Evolutionary conservation across 495 filamentous ascomycete species (phyloP), one percentile per base, ranked within the genome.

Genomic region (Aspergillus homomorphus): DNA sequence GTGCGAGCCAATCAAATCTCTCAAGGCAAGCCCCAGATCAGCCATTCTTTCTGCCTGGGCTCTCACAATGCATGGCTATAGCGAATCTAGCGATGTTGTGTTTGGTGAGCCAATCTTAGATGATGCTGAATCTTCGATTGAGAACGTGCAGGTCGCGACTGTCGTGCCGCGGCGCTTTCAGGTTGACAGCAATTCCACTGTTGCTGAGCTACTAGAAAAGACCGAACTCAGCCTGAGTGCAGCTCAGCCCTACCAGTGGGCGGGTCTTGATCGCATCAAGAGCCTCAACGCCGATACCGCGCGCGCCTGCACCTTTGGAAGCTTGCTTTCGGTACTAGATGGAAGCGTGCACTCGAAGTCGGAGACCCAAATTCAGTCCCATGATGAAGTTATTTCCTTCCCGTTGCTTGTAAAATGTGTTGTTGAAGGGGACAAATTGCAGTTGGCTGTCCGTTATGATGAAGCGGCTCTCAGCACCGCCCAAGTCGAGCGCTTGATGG

Each of bases 181-280:
- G 8, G 45, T 69, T 22, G 52, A 63, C 26, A 42, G 43, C 9
- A 50, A 60, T 1, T 33, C 50, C 6, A 62, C 41, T 12, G 56
- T 71, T 2, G 16, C n/a, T 0, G 57, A 64, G 6, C 71, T 56
- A 8, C 23, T 73, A 43, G 66, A 75, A 21, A 33, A 68, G 0
- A 70, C 87, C 1, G 77, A 82, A 33, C 65, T 76, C 26, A 72
- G 79, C 26, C 67, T 76, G 15, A 66, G 77, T 7, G 71, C 68
- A 0, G 71, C 76, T 8, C 77, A 84, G 14, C 76, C 82, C 0
- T 80, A 81, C 64, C 77, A 88, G 65, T 82, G 83, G 42, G 67
- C 77, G 43, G 84, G 85, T 10, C 66, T 89, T 48, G 80, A 84
- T 61, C 73, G 83, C 50, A 88, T 89, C 52, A 75, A 77, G 49